Base-by-base conservation (phyloP, 2,329 filamentous ascomycete genomes). In the Hymenoscyphus albidus region DNA sequence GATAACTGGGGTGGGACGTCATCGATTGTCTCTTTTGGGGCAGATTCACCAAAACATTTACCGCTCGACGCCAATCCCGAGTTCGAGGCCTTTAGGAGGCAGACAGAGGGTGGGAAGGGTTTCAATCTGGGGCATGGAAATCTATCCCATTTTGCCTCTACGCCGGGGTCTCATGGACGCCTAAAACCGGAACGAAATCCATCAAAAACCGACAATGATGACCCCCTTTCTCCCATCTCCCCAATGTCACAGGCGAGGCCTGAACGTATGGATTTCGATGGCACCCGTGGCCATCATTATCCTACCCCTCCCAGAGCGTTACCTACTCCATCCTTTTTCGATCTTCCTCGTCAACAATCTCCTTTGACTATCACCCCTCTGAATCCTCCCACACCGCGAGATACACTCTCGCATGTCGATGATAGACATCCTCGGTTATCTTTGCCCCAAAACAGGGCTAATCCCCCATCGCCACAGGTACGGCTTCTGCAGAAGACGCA, bases 1-100 rank as follows among this genome's bases (percentile, higher is more conserved):
- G 86, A 87, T 69, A 91, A 91, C 76, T 94, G 91, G 90, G 91
- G 88, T 70, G 84, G 89, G 0, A 87, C 86, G 9, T 90, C 88
- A 0, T 88, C 89, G 5, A 83, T 92, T 59, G 87, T 86, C 72
- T 90, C 88, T 0, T 91, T 90, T 62, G 85, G 83, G 22, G 85
- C 88, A 16, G 83, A 85, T 2, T 84, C 90, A 9, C 90, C 91
- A 2, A 87, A 87, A 67, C 83, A 88, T 68, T 79, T 92, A 6
- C 84, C 91, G 0, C 79, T 92, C 60, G 90, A 94, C 71, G 86
- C 88, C 40, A 93, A 93, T 71, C 85, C 90, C 6, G 88, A 93
- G n/a, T 94, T 90, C 68, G 91, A 94, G 74, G 89, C 89, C 2
- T 94, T 96, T 74, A 83, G 83, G 70, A 86, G 83, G 68, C 88